Evolutionary conservation across 176 grass and related monocot species (phyloP).

Genomic region (Musa troglodytarum): DNA sequence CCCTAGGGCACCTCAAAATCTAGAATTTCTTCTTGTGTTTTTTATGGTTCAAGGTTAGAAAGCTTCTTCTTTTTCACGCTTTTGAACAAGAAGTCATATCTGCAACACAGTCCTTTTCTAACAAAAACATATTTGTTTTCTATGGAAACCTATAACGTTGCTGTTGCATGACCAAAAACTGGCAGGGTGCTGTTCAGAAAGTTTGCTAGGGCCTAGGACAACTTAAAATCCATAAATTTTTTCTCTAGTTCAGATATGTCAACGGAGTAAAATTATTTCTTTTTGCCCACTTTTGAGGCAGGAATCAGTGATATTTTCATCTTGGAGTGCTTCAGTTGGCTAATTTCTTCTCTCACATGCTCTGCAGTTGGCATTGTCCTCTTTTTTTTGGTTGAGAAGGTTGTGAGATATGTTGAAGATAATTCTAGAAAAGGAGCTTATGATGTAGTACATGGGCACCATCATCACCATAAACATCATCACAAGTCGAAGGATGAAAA

Average conservation of each 20-base stretch:
- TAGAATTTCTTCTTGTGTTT: too few species aligned
- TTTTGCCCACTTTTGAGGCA: too few species aligned
- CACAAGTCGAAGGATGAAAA: constrained; percentile 13
- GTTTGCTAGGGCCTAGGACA: neutral
- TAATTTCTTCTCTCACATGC: neutral
- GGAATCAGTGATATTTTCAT: neutral
- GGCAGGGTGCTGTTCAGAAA: neutral
- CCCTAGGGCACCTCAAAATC: too few species aligned
- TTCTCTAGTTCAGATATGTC: neutral
- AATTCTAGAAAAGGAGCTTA: constrained; percentile 40
- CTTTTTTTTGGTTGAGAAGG: constrained; percentile 94
- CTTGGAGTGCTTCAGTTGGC: neutral
- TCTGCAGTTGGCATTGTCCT: constrained; percentile 89
- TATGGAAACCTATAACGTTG: neutral
- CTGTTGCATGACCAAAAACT: neutral
- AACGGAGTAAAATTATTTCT: neutral
- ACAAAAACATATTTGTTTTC: neutral
- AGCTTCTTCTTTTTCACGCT: too few species aligned
- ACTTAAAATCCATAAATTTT: neutral
- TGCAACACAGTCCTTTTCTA: too few species aligned
- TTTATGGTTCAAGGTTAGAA: too few species aligned
- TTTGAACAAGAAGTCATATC: too few species aligned
- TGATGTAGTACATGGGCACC: constrained; percentile 50
- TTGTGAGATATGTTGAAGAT: constrained; percentile 90
- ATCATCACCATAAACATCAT: constrained; percentile 60